Evolutionary conservation across 805 yeast genomes (phyloP).

Genomic region (Lachancea quebecensis): DNA sequence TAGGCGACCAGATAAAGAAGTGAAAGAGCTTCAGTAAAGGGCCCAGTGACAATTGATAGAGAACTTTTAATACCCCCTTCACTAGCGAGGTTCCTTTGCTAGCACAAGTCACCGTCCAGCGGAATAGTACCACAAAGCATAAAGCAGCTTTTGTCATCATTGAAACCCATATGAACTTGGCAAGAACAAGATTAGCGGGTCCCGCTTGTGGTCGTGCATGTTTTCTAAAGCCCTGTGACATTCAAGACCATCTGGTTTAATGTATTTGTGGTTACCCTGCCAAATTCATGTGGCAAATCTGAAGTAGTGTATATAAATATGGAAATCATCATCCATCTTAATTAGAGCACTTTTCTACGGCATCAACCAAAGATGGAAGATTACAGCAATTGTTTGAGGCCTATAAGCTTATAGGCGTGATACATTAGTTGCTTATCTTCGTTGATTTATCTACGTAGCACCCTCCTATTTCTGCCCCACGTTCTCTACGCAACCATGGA

Average conservation of each 20-base stretch:
- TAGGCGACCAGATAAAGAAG: slow-evolving; percentile 15
- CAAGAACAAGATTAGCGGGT: too few relatives aligned
- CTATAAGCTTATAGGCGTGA: neutral
- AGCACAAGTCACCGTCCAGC: too few relatives aligned
- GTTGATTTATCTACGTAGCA: neutral
- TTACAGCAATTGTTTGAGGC: too few relatives aligned
- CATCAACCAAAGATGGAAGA: too few relatives aligned
- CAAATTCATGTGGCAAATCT: neutral
- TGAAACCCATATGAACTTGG: too few relatives aligned
- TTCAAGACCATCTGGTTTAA: too few relatives aligned
- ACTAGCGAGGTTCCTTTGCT: neutral
- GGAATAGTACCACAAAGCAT: neutral
- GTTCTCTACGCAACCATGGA: slow-evolving; percentile 41
- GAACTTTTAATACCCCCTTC: neutral
- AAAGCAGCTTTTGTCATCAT: neutral
- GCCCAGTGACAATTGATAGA: slow-evolving; percentile 1
- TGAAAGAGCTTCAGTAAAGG: slow-evolving; percentile 1
- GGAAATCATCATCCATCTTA: neutral
- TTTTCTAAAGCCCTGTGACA: too few relatives aligned
- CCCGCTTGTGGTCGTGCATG: too few relatives aligned
- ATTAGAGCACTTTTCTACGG: too few relatives aligned
- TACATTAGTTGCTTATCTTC: too few relatives aligned
- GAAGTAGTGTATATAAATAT: neutral
- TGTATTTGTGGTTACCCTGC: neutral
- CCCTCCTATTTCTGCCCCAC: slow-evolving; percentile 63